These are phyloP conservation scores for Kodamaea kakaduensis DNA, from an alignment of 805 yeast species.

Conservation along the genomic window DNA sequence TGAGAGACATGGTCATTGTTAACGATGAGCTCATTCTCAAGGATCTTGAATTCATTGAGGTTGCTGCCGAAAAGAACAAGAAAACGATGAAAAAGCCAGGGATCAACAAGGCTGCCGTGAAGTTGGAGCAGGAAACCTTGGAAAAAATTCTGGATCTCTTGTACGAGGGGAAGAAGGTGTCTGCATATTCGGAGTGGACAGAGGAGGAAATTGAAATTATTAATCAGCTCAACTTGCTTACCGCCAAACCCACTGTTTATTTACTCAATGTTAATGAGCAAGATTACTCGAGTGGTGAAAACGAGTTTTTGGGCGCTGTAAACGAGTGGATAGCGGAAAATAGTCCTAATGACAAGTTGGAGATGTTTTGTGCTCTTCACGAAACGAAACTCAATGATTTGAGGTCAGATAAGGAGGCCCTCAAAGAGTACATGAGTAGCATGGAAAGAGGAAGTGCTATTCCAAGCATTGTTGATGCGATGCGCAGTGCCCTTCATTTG, in stretches of 20 bases:
- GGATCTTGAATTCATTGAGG: slow-evolving; percentile 61
- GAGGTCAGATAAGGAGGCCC: slow-evolving; percentile 13
- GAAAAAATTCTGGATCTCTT: slow-evolving; percentile 30
- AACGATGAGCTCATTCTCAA: slow-evolving; percentile 58
- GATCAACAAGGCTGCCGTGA: slow-evolving; percentile 20
- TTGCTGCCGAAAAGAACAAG: slow-evolving; percentile 29
- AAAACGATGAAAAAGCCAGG: slow-evolving; percentile 29
- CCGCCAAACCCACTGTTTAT: slow-evolving; percentile 86
- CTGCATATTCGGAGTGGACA: slow-evolving; percentile 50
- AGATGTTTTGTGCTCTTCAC: slow-evolving; percentile 43
- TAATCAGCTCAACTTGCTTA: slow-evolving; percentile 67
- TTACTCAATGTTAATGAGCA: slow-evolving; percentile 68
- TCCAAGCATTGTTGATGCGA: slow-evolving; percentile 57
- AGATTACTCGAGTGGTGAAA: slow-evolving; percentile 55
- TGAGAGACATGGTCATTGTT: slow-evolving; percentile 59
- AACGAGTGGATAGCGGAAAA: slow-evolving; percentile 62
- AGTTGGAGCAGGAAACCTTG: slow-evolving; percentile 27
- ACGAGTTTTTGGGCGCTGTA: slow-evolving; percentile 50
- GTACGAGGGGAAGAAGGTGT: slow-evolving; percentile 56
- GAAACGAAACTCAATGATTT: slow-evolving; percentile 39
- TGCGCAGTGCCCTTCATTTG: slow-evolving; percentile 65
- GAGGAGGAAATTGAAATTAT: slow-evolving; percentile 60
- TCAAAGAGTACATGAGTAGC: slow-evolving; percentile 1
- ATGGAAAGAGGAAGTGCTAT: slow-evolving; percentile 43
- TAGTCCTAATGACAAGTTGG: slow-evolving; percentile 52